Conservation (phyloP, 192 early-diverging fungal genomes). For the Bifiguratus adelaidae region DNA sequence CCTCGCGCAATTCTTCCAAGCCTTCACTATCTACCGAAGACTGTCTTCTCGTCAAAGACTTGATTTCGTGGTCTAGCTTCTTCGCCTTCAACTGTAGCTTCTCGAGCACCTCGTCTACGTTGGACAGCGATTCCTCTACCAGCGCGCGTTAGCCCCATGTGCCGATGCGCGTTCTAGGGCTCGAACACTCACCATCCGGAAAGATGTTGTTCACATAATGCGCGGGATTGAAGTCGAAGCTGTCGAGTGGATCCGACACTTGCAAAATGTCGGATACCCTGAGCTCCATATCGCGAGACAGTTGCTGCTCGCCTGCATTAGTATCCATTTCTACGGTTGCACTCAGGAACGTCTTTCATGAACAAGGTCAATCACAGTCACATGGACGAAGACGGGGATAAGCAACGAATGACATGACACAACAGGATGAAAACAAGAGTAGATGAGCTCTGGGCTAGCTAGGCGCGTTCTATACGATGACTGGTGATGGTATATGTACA, state of each 20-base stretch:
- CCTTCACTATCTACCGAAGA: conserved; percentile 47
- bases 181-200: conserved; percentile 56
- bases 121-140: conserved; percentile 57
- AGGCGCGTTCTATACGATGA: too few species aligned
- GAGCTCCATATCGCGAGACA: conserved; percentile 45
- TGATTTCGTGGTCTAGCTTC: conserved; percentile 51
- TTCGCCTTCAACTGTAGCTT: conserved; percentile 50
- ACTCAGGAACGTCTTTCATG: too few species aligned
- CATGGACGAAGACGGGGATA: too few species aligned
- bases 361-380: too few species aligned
- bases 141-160: too few species aligned
- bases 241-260: conserved; percentile 53
- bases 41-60: conserved; percentile 61
- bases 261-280: conserved; percentile 41
- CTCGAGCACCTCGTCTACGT: conserved; percentile 50
- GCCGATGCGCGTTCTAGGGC: too few species aligned
- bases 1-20: conserved; percentile 52
- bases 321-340: too few species aligned
- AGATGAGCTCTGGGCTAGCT: too few species aligned
- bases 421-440: too few species aligned
- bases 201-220: conserved; percentile 76
- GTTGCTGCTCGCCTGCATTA: too few species aligned
- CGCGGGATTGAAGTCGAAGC: conserved; percentile 56
- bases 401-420: too few species aligned
- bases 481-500: too few species aligned